Evolutionary conservation across 1,139 yeast genomes (phyloP).

Genomic region (Nakaseomyces glabratus): DNA sequence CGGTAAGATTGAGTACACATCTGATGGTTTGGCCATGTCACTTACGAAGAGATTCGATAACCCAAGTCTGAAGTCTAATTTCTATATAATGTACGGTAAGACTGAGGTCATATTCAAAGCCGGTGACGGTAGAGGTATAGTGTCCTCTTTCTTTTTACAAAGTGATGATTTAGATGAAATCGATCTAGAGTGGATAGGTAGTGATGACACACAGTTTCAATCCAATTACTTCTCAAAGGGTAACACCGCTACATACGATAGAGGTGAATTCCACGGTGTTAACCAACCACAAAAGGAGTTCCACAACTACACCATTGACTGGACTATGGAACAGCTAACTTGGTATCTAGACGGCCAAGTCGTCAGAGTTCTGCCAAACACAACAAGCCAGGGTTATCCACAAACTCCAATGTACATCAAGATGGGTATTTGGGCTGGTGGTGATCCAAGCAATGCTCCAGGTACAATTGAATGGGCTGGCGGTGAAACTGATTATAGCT

Average conservation of each 20-base stretch:
- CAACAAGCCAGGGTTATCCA: constrained; percentile 57
- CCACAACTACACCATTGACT: constrained; percentile 75
- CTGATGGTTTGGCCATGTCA: constrained; percentile 54
- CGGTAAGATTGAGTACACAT: constrained; percentile 34
- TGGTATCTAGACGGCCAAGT: constrained; percentile 57
- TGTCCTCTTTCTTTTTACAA: constrained; percentile 73
- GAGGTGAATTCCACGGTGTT: constrained; percentile 66
- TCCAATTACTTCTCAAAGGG: constrained; percentile 80
- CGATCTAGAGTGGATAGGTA: constrained; percentile 79
- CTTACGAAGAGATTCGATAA: constrained; percentile 57
- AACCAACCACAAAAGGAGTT: constrained; percentile 45
- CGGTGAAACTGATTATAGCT: constrained; percentile 55
- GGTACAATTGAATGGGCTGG: constrained; percentile 88
- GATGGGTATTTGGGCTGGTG: constrained; percentile 78
- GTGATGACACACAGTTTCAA: constrained; percentile 63
- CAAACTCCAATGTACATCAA: constrained; percentile 67
- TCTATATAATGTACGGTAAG: constrained; percentile 80
- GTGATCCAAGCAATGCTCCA: constrained; percentile 52
- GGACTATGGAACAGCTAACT: constrained; percentile 54
- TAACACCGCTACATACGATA: constrained; percentile 59
- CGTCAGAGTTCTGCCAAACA: constrained; percentile 49
- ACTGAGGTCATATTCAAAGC: constrained; percentile 65
- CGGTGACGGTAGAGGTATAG: constrained; percentile 66
- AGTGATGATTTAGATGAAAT: constrained; percentile 83
- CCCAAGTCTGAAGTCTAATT: constrained; percentile 66